Evolutionary conservation across 139 green algal species (phyloP), one percentile per base, ranked within the genome.

Genomic region (Tetradesmus lagerheimii): DNA sequence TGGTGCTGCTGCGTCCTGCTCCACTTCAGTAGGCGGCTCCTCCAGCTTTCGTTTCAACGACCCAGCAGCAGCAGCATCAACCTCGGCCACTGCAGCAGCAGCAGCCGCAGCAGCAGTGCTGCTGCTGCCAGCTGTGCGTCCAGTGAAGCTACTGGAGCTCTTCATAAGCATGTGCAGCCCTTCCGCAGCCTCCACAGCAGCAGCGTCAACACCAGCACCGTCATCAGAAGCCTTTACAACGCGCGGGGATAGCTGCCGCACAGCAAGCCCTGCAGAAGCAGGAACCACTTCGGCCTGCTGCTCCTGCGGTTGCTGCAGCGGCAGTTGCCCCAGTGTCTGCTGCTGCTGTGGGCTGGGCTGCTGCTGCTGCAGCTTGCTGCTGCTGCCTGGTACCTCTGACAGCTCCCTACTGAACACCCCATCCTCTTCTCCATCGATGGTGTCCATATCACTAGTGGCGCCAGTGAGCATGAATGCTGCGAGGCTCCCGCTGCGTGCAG

Each of bases 111-210:
- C 57, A 31, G 57, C 57, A 71, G 57, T 6, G 57, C 57, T n/a
- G 57, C 23, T 6, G 57, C 57, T n/a, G 57, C 23, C 23, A 31
- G 57, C 12, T n/a, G 23, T 71, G 1, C 57, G 57, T n/a, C 8
- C 57, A n/a, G 57, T 71, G 57, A 71, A 71, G 57, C 57, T 71
- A 6, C 3, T n/a, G 4, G 67, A 78, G 67, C n/a, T 78, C 67
- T 37, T 38, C 67, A 37, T 29, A 35, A 87, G 57, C 82, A 87
- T 77, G 57, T 87, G 82, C 50, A 87, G 64, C 3, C 38, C 82
- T 35, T 87, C 82, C 3, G 82, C 82, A 27, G 82, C 82, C 47
- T 43, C 82, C 31, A 53, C 82, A 71, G 82, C 35, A 78, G 82
- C 82, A 53, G 38, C 64, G 35, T 87, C 82, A 50, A 79, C 64